These are phyloP conservation scores for Zasmidium cellare DNA, from an alignment of 2,329 filamentous ascomycete genomes.

Conservation along the genomic window DNA sequence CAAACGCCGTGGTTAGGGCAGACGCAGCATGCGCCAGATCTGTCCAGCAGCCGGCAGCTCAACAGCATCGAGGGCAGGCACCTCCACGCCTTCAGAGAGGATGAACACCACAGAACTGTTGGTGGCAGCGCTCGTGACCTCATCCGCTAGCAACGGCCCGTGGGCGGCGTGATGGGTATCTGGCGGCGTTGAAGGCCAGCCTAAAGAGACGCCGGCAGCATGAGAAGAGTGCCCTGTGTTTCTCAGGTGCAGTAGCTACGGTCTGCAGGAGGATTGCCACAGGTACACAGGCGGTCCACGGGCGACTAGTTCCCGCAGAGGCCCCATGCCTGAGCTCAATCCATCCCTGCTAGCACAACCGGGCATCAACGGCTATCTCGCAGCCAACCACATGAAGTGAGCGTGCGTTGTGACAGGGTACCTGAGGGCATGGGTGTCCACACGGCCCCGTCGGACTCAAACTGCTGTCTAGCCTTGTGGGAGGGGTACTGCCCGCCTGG, in stretches of 20 bases:
- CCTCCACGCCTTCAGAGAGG: neutral
- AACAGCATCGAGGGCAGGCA: neutral
- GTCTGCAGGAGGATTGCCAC: conserved; percentile 28
- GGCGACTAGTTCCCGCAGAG: conserved; percentile 31
- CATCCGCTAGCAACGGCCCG: conserved; percentile 1
- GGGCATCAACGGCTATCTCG: conserved; percentile 30
- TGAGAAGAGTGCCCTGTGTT: conserved; percentile 11
- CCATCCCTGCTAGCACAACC: conserved; percentile 27
- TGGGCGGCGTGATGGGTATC: conserved; percentile 9
- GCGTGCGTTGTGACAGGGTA: conserved; percentile 27
- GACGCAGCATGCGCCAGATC: conserved; percentile 14
- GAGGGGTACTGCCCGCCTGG: conserved; percentile 28
- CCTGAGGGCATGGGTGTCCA: conserved; percentile 23
- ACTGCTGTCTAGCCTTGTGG: conserved; percentile 34
- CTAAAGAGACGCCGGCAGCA: conserved; percentile 17
- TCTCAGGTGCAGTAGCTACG: conserved; percentile 21
- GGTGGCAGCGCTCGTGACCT: conserved; percentile 8
- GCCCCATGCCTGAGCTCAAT: conserved; percentile 26
- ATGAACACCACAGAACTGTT: neutral
- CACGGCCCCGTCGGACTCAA: conserved; percentile 29
- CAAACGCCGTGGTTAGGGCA: conserved; percentile 16
- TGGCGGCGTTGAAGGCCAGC: conserved; percentile 13
- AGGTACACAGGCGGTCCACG: conserved; percentile 28
- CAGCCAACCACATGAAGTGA: conserved; percentile 32
- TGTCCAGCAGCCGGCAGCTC: conserved; percentile 6